phyloP scores from a whole-genome alignment of 2,329 filamentous ascomycete genomes.

The Claviceps spartinae region DNA sequence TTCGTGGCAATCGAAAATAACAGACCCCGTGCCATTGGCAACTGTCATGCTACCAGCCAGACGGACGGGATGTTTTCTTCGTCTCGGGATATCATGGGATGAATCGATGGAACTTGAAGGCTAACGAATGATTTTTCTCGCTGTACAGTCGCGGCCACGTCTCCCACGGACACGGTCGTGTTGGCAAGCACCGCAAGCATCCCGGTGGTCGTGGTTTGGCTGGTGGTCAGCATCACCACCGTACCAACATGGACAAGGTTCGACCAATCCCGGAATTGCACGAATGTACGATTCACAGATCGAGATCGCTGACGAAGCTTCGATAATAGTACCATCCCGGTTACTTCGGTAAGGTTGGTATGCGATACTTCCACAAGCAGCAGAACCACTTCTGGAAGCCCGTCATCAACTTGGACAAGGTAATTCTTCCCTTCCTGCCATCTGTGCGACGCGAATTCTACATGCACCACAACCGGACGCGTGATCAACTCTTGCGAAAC shows the following conservation, averaged over 20 bases:
- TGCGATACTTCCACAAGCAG: constrained; percentile 94
- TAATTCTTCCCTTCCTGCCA: constrained; percentile 24
- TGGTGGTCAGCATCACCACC: constrained; percentile 91
- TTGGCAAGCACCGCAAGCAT: constrained; percentile 97
- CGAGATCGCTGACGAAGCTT: constrained; percentile 14
- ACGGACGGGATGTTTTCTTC: neutral
- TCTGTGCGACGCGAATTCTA: neutral
- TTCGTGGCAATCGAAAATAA: constrained; percentile 3
- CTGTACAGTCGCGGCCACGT: constrained; percentile 79
- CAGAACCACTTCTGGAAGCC: constrained; percentile 97
- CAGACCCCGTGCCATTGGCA: constrained; percentile 4
- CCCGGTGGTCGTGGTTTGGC: constrained; percentile 75
- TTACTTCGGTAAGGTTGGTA: constrained; percentile 98
- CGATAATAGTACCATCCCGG: constrained; percentile 71
- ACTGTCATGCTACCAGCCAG: constrained; percentile 11
- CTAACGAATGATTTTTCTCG: neutral
- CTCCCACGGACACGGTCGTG: constrained; percentile 92
- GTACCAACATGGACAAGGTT: constrained; percentile 57
- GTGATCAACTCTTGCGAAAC: neutral
- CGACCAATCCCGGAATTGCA: constrained; percentile 27
- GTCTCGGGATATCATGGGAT: neutral
- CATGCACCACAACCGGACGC: neutral
- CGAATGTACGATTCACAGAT: neutral
- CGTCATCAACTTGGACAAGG: constrained; percentile 97
- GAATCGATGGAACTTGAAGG: neutral